Percentiles rank a stretch among this genome's conserved stretches.
Conservation (phyloP, 2,329 filamentous ascomycete genomes). For the Myriosclerotinia duriaeana region DNA sequence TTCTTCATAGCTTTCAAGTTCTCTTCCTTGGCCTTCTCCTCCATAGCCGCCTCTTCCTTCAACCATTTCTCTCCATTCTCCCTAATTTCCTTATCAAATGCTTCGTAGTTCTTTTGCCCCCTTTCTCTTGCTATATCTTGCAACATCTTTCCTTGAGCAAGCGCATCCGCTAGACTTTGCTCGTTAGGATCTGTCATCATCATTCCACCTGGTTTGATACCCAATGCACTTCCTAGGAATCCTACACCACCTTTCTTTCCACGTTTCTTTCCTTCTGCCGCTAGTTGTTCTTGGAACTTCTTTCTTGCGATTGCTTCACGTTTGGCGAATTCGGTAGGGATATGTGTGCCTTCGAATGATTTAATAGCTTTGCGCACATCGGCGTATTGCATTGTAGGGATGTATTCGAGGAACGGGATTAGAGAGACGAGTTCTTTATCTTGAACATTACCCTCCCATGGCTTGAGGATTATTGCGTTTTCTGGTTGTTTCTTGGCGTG, state of each 20-base stretch:
- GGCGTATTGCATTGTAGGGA: constrained; percentile 86
- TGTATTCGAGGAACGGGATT: constrained; percentile 96
- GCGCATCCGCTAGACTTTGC: constrained; percentile 69
- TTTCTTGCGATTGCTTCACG: constrained; percentile 83
- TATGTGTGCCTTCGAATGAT: constrained; percentile 85
- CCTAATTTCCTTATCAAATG: constrained; percentile 84
- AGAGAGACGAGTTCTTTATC: constrained; percentile 85
- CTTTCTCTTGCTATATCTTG: constrained; percentile 92
- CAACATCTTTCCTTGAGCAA: constrained; percentile 93
- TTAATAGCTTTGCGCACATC: constrained; percentile 85
- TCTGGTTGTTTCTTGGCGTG: constrained; percentile 92
- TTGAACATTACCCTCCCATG: constrained; percentile 80
- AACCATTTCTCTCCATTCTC: constrained; percentile 95
- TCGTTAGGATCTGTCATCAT: constrained; percentile 57
- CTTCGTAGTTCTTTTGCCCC: constrained; percentile 85
- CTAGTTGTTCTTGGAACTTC: constrained; percentile 78
- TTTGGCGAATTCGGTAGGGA: constrained; percentile 84
- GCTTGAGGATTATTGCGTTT: constrained; percentile 87
- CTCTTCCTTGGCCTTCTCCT: constrained; percentile 87
- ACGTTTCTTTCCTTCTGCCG: constrained; percentile 63
- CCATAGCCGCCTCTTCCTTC: constrained; percentile 83
- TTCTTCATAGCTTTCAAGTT: constrained; percentile 90
- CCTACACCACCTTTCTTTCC: constrained; percentile 60
- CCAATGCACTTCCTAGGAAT: constrained; percentile 69
- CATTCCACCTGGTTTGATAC: constrained; percentile 69